Conservation (phyloP, 441 rosid species). For the Pelargonium fulgidum region DNA sequence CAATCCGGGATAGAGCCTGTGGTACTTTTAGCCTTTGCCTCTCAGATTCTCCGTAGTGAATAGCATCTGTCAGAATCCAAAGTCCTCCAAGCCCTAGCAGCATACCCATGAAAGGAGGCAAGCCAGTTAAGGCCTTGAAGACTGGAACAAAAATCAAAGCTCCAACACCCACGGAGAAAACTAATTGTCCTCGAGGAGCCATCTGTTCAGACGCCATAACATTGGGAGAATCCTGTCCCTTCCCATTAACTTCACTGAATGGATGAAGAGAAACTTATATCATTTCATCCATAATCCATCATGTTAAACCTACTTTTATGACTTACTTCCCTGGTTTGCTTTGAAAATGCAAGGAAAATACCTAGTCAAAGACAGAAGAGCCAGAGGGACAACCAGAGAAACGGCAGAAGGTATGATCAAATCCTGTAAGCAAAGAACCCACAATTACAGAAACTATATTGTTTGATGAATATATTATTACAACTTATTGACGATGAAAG, state of each 20-base stretch:
- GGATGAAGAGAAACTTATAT: slow-evolving; percentile 23
- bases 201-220: slow-evolving; percentile 76
- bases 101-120: slow-evolving; percentile 95
- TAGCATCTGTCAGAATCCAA: slow-evolving; percentile 94
- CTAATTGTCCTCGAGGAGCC: slow-evolving; percentile 91
- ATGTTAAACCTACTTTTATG: too few relatives aligned
- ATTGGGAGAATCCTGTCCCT: slow-evolving; percentile 51
- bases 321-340: slow-evolving; percentile 1
- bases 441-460: background rate
- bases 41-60: slow-evolving; percentile 89
- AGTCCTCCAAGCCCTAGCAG: slow-evolving; percentile 93
- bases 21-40: slow-evolving; percentile 83
- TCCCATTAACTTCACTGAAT: slow-evolving; percentile 80
- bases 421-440: slow-evolving; percentile 38
- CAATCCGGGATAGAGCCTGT: slow-evolving; percentile 90
- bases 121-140: slow-evolving; percentile 83
- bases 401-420: slow-evolving; percentile 65
- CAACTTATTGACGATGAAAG: background rate
- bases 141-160: slow-evolving; percentile 89
- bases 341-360: slow-evolving; percentile 32
- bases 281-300: slow-evolving; percentile 9
- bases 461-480: background rate
- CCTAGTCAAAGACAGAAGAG: slow-evolving; percentile 91
- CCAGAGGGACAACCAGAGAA: slow-evolving; percentile 81
- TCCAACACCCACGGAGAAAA: slow-evolving; percentile 70